Evolutionary conservation across 164 flowering plant species (phyloP), one percentile per base, ranked within the genome.

Genomic region (Magnolia changhungtana): DNA sequence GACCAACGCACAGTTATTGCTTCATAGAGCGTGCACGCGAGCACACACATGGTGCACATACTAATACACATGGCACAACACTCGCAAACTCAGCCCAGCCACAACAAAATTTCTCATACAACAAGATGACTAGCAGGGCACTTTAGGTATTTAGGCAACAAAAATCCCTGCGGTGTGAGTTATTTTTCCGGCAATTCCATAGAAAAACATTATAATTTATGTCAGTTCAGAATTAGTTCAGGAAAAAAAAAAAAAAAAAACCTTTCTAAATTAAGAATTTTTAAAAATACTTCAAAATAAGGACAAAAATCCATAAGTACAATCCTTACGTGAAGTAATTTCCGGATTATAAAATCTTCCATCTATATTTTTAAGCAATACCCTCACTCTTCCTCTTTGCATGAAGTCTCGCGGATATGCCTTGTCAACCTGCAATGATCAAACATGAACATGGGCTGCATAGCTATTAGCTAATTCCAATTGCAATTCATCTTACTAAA

Each of bases 351-450:
- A 78, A 6, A 88, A 80, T 64, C 88, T 86, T 31, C 95, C 98
- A 83, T 95, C 97, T 78, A 90, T 93, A 74, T 75, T 87, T 78
- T 93, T 95, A 71, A 95, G 86, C 84, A 77, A 73, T 3, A 91
- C 95, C 84, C 98, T 87, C 69, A 95, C 95, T 78, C 97, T 87
- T 72, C 98, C 98, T 81, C 86, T 80, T 84, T 95, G 97, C 95
- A 92, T 88, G 78, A 90, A 95, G 82, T 95, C 96, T 3, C 97
- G 89, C 0, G 98, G 95, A 84, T 95, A 95, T 7, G 96, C 97
- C 89, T 95, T 91, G 70, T 93, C 96, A 65, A 84, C 64, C 98
- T 92, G 78, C 76, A 79, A 55, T 10, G 8, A 55, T 55, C 9
- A 55, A 55, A 55, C 13, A 8, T 10, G 18, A 55, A 55, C 18